Base-by-base conservation (phyloP, 495 filamentous ascomycete species). In the Tuber calosporum region DNA sequence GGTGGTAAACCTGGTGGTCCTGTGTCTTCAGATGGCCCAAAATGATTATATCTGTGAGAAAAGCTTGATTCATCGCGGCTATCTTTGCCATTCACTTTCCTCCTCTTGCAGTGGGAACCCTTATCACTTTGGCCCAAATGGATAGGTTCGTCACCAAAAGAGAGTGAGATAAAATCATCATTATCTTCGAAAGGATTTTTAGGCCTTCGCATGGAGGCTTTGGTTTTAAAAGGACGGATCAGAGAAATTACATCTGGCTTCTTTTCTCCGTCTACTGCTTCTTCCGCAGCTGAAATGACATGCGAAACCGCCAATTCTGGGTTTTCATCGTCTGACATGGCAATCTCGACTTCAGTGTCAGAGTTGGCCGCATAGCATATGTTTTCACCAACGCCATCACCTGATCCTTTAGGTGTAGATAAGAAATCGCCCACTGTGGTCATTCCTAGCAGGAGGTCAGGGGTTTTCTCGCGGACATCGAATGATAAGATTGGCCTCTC, bases 111-210 rank as follows among this genome's bases (percentile, higher is more conserved):
- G 30, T 69, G 48, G 36, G 36, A 42, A 40, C 45, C 67, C 19
- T 41, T 41, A 7, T 39, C 6, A 13, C 72, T 26, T 34, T 62
- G 53, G 13, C 5, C 26, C 26, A 34, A 62, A 19, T 62, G 53
- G 13, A 7, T 62, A 34, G 53, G 0, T 11, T 85, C 26, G 66
- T 88, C 36, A 68, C 83, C n/a, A 83, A 83, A 74, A 75, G 79
- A 75, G 84, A 87, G 37, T 58, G 81, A 36, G 86, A 89, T 81
- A 80, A 83, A 72, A 79, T 84, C 26, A 69, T 88, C 72, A 34
- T 79, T 45, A 77, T 85, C 39, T 84, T 84, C 66, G 79, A 82
- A 11, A 11, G 86, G 37, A 79, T 84, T 45, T 74, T 82, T 77
- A 30, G 71, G 70, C 37, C 70, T 30, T 20, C 39, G 26, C 38